These are phyloP conservation scores for Phaffia australis DNA, from an alignment of 768 basidiomycete genomes.

Conservation along the genomic window DNA sequence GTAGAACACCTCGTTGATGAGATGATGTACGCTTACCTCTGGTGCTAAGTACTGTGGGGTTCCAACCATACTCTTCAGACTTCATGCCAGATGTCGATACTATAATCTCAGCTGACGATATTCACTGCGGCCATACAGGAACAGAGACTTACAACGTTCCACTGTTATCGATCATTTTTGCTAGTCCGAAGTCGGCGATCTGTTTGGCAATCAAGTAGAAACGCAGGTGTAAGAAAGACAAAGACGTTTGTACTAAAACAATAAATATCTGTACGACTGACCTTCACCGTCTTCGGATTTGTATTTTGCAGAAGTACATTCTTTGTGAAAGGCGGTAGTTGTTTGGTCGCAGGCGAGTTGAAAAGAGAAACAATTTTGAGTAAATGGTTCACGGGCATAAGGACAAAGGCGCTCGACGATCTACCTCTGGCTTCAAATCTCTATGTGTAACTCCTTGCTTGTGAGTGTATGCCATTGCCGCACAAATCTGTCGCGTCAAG, in stretches of 20 bases:
- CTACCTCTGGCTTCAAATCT: slow-evolving; percentile 65
- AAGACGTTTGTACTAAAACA: slow-evolving; percentile 57
- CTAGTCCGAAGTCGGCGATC: slow-evolving; percentile 91
- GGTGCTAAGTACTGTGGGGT: slow-evolving; percentile 64
- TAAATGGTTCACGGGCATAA: no score
- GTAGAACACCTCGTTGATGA: not conserved
- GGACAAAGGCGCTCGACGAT: not conserved
- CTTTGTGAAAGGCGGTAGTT: slow-evolving; percentile 24
- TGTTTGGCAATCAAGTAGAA: slow-evolving; percentile 58
- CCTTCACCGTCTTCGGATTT: slow-evolving; percentile 1
- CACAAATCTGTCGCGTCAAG: slow-evolving; percentile 72
- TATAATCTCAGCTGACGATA: slow-evolving; percentile 22
- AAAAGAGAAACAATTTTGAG: not conserved
- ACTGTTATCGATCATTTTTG: slow-evolving; percentile 81
- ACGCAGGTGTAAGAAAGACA: slow-evolving; percentile 48
- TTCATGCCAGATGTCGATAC: not conserved
- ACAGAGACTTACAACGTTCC: slow-evolving; percentile 51
- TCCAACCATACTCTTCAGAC: slow-evolving; percentile 76
- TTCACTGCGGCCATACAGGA: not conserved
- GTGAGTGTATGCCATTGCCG: slow-evolving; percentile 43
- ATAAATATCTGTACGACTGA: not conserved
- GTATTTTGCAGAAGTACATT: slow-evolving; percentile 29
- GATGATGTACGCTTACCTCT: not conserved
- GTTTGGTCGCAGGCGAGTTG: slow-evolving; percentile 2
- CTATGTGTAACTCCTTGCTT: slow-evolving; percentile 73